Evolutionary conservation across 345 rosid genomes (phyloP).

Genomic region (Arabis alpina): DNA sequence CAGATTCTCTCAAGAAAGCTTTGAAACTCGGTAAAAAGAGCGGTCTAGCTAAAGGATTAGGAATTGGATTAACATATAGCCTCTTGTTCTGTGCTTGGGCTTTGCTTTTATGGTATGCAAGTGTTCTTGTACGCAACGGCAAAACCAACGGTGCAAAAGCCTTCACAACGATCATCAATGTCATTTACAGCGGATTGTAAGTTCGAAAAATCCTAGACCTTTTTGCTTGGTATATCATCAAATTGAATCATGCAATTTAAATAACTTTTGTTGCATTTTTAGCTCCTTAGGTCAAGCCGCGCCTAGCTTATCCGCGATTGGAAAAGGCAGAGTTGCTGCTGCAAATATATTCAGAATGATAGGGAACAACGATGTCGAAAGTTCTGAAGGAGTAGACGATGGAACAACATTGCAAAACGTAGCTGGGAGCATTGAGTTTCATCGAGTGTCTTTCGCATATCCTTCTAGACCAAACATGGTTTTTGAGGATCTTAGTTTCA

Average conservation of each 20-base stretch:
- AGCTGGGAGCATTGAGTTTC: constrained; percentile 65
- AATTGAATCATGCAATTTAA: constrained; percentile 6
- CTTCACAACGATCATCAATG: constrained; percentile 75
- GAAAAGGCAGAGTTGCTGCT: constrained; percentile 74
- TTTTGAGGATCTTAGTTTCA: constrained; percentile 70
- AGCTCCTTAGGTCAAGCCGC: constrained; percentile 85
- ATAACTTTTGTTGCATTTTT: background rate
- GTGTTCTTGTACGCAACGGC: constrained; percentile 71
- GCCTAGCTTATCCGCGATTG: constrained; percentile 74
- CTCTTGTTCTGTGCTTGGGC: constrained; percentile 82
- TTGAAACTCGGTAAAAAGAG: constrained; percentile 64
- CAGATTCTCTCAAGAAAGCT: constrained; percentile 58
- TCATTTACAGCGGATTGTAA: constrained; percentile 86
- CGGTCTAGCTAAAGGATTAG: constrained; percentile 77
- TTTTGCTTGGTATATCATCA: constrained; percentile 27
- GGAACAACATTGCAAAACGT: constrained; percentile 52
- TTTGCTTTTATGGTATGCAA: constrained; percentile 65
- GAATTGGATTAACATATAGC: constrained; percentile 72
- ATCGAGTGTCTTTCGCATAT: constrained; percentile 61
- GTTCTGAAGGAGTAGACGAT: constrained; percentile 39
- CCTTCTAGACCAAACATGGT: constrained; percentile 67
- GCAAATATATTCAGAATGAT: constrained; percentile 66
- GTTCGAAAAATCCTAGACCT: constrained; percentile 13
- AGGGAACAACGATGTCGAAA: constrained; percentile 33
- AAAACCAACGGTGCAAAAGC: constrained; percentile 75